Evolutionary conservation across 2,329 filamentous ascomycete genomes (phyloP).

Genomic region (Aspergillus sp.): DNA sequence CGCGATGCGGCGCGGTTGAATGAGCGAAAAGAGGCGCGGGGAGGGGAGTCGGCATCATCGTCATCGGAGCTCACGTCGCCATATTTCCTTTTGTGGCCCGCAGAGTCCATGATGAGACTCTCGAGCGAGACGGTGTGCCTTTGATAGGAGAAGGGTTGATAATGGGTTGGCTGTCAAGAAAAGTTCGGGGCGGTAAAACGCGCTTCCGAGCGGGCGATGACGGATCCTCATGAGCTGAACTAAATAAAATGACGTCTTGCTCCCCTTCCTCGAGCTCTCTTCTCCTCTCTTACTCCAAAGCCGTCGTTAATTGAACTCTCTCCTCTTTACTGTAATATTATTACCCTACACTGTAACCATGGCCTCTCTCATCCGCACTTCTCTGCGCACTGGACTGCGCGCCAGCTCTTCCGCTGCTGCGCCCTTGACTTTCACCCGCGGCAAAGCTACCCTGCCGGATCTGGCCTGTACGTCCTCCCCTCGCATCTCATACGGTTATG

Average conservation of each 20-base stretch:
- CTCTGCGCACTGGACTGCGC: constrained; percentile 73
- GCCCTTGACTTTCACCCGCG: constrained; percentile 76
- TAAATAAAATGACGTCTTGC: constrained; percentile 30
- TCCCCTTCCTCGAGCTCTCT: constrained; percentile 20
- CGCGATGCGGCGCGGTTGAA: constrained; percentile 43
- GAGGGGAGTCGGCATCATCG: constrained; percentile 40
- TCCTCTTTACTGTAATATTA: constrained; percentile 15
- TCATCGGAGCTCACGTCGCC: constrained; percentile 47
- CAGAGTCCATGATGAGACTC: constrained; percentile 35
- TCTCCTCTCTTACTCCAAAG: constrained; percentile 9
- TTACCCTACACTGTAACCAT: constrained; percentile 51
- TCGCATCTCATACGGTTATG: not conserved
- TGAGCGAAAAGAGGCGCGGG: constrained; percentile 40
- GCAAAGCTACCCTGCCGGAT: constrained; percentile 92
- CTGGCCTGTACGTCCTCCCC: constrained; percentile 67
- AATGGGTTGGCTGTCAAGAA: constrained; percentile 2
- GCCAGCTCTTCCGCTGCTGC: constrained; percentile 62
- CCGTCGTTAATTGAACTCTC: constrained; percentile 15
- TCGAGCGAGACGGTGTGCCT: not conserved
- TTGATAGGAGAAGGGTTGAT: not conserved
- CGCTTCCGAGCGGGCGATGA: constrained; percentile 22
- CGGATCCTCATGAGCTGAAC: not conserved
- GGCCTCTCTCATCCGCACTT: constrained; percentile 77
- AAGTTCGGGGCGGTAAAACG: constrained; percentile 29
- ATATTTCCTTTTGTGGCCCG: constrained; percentile 48